Base-by-base conservation (phyloP, 352 stramenopile genomes). In the Globisporangium barbulae region DNA sequence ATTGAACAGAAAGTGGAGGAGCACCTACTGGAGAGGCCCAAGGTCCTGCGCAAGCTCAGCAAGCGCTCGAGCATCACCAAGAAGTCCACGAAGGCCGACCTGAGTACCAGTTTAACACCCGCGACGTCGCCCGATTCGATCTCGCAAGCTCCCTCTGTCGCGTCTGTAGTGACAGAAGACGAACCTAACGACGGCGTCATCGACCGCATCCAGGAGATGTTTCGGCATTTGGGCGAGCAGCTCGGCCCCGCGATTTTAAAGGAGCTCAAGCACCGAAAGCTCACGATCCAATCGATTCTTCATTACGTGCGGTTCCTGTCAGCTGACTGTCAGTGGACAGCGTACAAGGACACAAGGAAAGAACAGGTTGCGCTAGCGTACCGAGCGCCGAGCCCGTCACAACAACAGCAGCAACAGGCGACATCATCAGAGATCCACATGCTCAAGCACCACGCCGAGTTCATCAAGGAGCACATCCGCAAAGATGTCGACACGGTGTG, bases 401-500 rank as follows among this genome's bases (percentile, higher is more conserved):
- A 42, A 21, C 12, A 22, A n/a, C 39, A 45, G 10, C 31, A 53
- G 21, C 12, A 41, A 17, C 35, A 42, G 15, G 13, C 22, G 30
- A 6, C 50, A 8, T 25, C 21, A 5, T 57, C 41, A 5, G 63
- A 65, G 30, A 64, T 6, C 5, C 66, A 75, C 44, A 30, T 71
- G 31, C 70, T 91, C 60, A 85, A 83, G 52, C 78, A 80, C 8
- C 76, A 81, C 31, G 79, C 79, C 44, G 79, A 90, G 35, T 92
- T 89, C 21, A 65, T 92, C 30, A 92, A 92, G 65, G 76, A 89
- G 22, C 77, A 90, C 59, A 81, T 92, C 59, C 79, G 76, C 12
- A 78, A 81, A 60, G 83, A 92, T 53, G 75, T 91, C 37, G 79
- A 91, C 59, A 90, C 75, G 13, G 75, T 91, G 15, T 91, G 83